Conservation (phyloP, 2,329 filamentous ascomycete species). For the Sporothrix dimorphospora region DNA sequence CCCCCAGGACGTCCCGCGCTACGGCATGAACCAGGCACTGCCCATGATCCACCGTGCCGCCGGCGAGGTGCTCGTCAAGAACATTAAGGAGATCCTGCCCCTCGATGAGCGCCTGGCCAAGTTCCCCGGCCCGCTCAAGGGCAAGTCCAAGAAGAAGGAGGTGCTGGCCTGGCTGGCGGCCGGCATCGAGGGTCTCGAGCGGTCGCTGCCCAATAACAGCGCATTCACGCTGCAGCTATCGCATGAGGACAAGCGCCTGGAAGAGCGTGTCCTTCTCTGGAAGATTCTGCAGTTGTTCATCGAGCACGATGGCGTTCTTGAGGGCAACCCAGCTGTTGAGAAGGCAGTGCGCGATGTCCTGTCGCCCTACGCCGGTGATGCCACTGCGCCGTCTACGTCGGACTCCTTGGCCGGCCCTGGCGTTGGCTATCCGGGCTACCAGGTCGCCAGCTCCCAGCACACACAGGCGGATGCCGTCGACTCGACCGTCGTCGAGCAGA, state of each 20-base stretch:
- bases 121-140: constrained; percentile 87
- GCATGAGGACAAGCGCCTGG: constrained; percentile 68
- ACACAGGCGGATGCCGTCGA: constrained; percentile 65
- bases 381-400: neutral
- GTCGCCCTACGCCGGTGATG: constrained; percentile 34
- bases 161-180: constrained; percentile 76
- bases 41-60: constrained; percentile 82
- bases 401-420: constrained; percentile 29
- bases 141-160: constrained; percentile 96
- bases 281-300: constrained; percentile 80
- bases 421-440: constrained; percentile 29
- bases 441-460: neutral
- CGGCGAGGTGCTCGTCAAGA: constrained; percentile 79
- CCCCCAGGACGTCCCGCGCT: constrained; percentile 85
- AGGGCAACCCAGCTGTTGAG: constrained; percentile 71
- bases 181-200: constrained; percentile 76
- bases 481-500: constrained; percentile 66
- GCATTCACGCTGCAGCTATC: constrained; percentile 55
- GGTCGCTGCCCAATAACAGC: constrained; percentile 54
- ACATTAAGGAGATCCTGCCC: constrained; percentile 72
- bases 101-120: constrained; percentile 72
- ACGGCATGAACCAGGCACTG: constrained; percentile 70
- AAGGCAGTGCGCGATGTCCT: constrained; percentile 76
- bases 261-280: constrained; percentile 85
- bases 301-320: constrained; percentile 81